Base-by-base conservation (phyloP, 257 asterid species). In the Ilex aquifolium region DNA sequence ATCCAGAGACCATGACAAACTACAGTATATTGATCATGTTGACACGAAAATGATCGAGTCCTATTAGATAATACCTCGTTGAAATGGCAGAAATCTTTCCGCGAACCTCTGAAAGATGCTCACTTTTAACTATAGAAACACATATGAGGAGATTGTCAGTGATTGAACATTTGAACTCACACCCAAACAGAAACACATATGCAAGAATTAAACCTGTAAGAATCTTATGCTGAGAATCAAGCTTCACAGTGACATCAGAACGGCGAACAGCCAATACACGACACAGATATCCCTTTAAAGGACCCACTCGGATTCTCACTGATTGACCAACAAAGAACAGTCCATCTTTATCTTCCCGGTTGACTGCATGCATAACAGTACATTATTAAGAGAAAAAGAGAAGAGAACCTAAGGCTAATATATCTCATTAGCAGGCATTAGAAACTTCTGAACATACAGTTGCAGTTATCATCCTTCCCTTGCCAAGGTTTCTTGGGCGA, bases 151-250 rank as follows among this genome's bases (percentile, higher is more conserved):
- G 63, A 49, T 49, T 60, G 44, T 9, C 40, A 44, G 31, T 53
- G 3, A 21, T 15, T 21, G 27, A 21, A 21, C 27, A 21, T 21
- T 21, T 21, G 27, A 14, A 7, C 57, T 53, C 5, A 50, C 15
- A 46, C 44, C 13, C 55, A 51, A 57, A 72, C 7, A 10, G 44
- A 66, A n/a, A 53, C 5, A 27, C 32, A 75, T 50, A 67, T 42
- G 27, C 39, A 8, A 50, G 3, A 62, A 63, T 63, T 77, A 63
- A 69, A 90, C 99, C 97, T 67, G 95, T 85, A 54, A 93, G 85
- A 75, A 93, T 88, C 74, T 76, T 90, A 61, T 90, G 96, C 94
- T 86, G 83, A 50, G 99, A 93, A 76, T 90, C 99, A 71, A 93
- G 85, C 83, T 87, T 90, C 73, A 93, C 99, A 21, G 97, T 90